Evolutionary conservation across 371 early-diverging fungal genomes (phyloP).

Genomic region (Circinella minor): DNA sequence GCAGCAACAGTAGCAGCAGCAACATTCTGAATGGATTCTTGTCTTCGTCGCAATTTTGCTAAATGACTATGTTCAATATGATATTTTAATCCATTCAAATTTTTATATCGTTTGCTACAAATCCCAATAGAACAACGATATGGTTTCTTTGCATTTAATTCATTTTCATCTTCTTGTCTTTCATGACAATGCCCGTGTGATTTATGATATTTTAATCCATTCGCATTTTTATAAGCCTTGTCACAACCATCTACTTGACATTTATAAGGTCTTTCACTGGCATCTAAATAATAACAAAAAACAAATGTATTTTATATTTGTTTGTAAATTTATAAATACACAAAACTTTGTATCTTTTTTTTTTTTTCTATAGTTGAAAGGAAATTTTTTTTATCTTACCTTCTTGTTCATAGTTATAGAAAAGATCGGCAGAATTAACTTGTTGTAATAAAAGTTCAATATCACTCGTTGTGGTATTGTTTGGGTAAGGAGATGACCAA

Average conservation of each 20-base stretch:
- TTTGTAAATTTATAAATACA: no score
- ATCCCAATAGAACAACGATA: constrained; percentile 79
- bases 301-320: no score
- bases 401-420: neutral
- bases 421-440: neutral
- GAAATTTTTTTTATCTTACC: neutral
- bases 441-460: constrained; percentile 4
- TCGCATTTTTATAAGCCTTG: constrained; percentile 24
- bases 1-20: no score
- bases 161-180: constrained; percentile 35
- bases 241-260: constrained; percentile 29
- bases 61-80: constrained; percentile 75
- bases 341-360: neutral
- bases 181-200: constrained; percentile 25
- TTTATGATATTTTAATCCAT: constrained; percentile 24
- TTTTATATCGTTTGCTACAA: constrained; percentile 94
- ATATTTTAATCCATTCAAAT: constrained; percentile 95
- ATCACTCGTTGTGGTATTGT: neutral
- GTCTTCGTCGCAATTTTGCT: constrained; percentile 15
- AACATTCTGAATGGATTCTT: no score
- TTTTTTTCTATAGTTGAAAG: neutral
- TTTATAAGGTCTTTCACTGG: constrained; percentile 73
- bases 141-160: constrained; percentile 63
- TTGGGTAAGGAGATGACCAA: neutral
- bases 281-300: constrained; percentile 52